Percentiles rank a stretch among this genome's conserved stretches.
phyloP scores from a whole-genome alignment of 441 rosid genomes.

The Jatropha podagrica region DNA sequence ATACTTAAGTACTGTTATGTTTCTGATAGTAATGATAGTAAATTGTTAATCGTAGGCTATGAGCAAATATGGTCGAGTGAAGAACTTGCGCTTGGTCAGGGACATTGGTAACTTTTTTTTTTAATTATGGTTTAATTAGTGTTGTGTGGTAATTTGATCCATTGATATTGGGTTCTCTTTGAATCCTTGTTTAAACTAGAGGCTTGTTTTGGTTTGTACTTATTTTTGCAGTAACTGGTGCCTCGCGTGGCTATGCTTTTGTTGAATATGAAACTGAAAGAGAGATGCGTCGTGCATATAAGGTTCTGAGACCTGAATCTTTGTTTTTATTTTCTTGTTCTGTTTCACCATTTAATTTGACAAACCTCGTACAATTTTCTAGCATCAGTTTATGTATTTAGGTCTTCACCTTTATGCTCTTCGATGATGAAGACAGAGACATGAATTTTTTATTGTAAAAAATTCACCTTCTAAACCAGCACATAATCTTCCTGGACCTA shows the following conservation, averaged over 20 bases:
- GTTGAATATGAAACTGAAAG: slow-evolving; percentile 76
- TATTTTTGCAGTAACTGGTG: slow-evolving; percentile 72
- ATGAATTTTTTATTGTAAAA: background rate
- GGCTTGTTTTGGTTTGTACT: background rate
- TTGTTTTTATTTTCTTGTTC: background rate
- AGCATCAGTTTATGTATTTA: background rate
- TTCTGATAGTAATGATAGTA: background rate
- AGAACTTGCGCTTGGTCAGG: slow-evolving; percentile 79
- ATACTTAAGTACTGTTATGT: background rate
- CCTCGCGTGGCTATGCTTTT: slow-evolving; percentile 83
- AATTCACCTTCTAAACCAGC: background rate
- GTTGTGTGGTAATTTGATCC: background rate
- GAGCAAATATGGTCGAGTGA: slow-evolving; percentile 83
- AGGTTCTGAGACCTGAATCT: slow-evolving; percentile 41
- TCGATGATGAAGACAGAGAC: background rate
- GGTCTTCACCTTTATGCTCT: background rate
- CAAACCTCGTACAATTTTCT: background rate
- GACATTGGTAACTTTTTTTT: slow-evolving; percentile 63
- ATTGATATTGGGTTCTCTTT: background rate
- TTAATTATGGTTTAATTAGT: background rate
- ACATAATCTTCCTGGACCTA: background rate
- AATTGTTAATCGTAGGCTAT: slow-evolving; percentile 45
- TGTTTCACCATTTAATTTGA: background rate
- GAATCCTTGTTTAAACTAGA: background rate
- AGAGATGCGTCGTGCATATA: slow-evolving; percentile 78